phyloP scores from a whole-genome alignment of 352 stramenopile genomes.

The Pythium phragmiticola region DNA sequence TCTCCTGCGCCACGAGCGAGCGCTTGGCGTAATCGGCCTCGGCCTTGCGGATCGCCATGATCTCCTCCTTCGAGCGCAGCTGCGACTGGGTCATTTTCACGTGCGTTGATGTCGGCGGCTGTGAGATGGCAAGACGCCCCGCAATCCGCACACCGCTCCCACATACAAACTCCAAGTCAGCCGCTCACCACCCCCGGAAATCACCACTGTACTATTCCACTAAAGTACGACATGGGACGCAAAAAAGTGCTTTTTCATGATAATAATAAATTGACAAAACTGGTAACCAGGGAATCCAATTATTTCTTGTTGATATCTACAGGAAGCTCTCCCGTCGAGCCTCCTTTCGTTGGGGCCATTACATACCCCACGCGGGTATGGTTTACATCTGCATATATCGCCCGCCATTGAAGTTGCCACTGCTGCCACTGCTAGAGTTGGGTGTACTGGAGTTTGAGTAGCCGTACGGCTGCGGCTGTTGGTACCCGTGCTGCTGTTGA shows the following conservation, averaged over 20 bases:
- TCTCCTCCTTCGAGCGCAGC: constrained; percentile 81
- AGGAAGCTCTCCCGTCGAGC: not conserved
- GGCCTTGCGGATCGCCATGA: constrained; percentile 71
- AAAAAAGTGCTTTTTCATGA: constrained; percentile 5
- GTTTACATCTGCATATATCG: constrained; percentile 40
- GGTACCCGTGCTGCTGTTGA: constrained; percentile 2
- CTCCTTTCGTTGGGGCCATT: not conserved
- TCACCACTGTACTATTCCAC: not conserved
- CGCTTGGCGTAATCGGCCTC: constrained; percentile 81
- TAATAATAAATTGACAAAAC: not conserved
- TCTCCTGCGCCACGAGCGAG: constrained; percentile 71
- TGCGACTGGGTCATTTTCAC: constrained; percentile 59
- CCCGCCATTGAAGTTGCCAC: constrained; percentile 17
- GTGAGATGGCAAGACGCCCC: not conserved
- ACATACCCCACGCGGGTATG: not conserved
- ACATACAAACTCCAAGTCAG: constrained; percentile 13
- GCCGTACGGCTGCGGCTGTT: constrained; percentile 4
- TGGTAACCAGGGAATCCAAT: not conserved
- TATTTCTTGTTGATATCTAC: not conserved
- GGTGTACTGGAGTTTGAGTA: constrained; percentile 7
- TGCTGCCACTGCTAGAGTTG: constrained; percentile 17
- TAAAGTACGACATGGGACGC: constrained; percentile 12
- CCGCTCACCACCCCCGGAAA: constrained; percentile 11
- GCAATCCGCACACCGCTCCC: not conserved
- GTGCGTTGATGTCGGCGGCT: not conserved